Evolutionary conservation across 352 stramenopile species (phyloP), one percentile per base, ranked within the genome.

Genomic region (Peronospora destructor): DNA sequence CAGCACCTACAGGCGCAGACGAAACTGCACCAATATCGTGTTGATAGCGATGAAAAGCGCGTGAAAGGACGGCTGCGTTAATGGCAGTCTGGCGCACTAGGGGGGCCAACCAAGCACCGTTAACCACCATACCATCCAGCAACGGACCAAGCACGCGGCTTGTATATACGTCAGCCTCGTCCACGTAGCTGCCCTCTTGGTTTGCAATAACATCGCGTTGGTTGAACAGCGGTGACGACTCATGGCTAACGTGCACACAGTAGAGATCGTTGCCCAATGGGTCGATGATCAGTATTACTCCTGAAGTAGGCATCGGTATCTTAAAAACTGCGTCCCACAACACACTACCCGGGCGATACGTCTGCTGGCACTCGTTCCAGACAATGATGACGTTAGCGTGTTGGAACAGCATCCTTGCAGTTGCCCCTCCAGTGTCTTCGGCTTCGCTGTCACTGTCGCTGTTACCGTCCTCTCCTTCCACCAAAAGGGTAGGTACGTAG

Each of bases 331-430:
- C 68, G 17, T 90, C 79, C 83, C 83, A 94, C 6, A 94, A 60
- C 17, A 87, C 73, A 23, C 65, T 88, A 1, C 80, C 80, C 4
- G 80, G 83, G 10, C 67, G 71, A 39, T 94, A 94, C 25, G 83
- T 87, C 58, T 90, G 78, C 47, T 94, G 83, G 33, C 68, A 87
- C 41, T 94, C 83, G 44, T 91, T 94, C 83, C 83, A 94, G 30
- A 94, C 64, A 41, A 94, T 91, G 23, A 94, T 54, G 16, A 91
- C 80, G 14, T 85, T 89, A 7, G 79, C 71, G 26, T 76, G 65
- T 52, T 76, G 68, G 19, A 91, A 66, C 2, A 90, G 53, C 17
- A 38, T 58, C 12, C 67, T 60, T 13, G 61, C 55, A 48, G 64
- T 66, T 12, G 52, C 53, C 7, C 41, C 43, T 42, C 53, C 68